Evolutionary conservation across 2,329 filamentous ascomycete species (phyloP).

Genomic region (Apiospora phragmitis): DNA sequence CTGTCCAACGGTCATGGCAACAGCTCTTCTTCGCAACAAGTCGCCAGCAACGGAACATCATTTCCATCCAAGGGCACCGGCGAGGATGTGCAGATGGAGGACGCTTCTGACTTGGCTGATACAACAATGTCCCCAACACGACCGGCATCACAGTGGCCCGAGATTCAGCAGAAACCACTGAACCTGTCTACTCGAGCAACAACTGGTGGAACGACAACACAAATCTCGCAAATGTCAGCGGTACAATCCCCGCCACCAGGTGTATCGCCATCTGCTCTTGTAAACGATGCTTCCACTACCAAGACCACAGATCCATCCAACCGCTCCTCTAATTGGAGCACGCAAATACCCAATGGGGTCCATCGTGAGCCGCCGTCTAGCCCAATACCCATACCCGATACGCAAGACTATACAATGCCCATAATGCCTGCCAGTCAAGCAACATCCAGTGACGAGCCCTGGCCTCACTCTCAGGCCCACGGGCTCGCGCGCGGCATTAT

Average conservation of each 20-base stretch:
- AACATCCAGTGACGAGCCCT: conserved; percentile 53
- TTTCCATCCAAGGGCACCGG: conserved; percentile 46
- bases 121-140: conserved; percentile 49
- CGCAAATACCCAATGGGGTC: conserved; percentile 70
- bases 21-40: conserved; percentile 37
- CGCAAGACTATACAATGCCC: conserved; percentile 39
- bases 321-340: conserved; percentile 65
- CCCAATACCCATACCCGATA: conserved; percentile 52
- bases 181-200: conserved; percentile 41
- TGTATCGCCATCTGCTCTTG: conserved; percentile 57
- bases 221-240: conserved; percentile 65
- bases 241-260: conserved; percentile 59
- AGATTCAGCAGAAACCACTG: conserved; percentile 27
- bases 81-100: conserved; percentile 64
- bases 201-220: conserved; percentile 47
- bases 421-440: conserved; percentile 39
- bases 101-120: conserved; percentile 46
- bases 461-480: conserved; percentile 60
- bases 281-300: conserved; percentile 92
- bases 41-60: conserved; percentile 57
- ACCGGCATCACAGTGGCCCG: conserved; percentile 46
- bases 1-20: conserved; percentile 60
- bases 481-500: conserved; percentile 44
- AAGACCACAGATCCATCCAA: conserved; percentile 77
- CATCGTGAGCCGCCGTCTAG: conserved; percentile 45